These are phyloP conservation scores for Mortierella sp. DNA, from an alignment of 371 early-diverging fungal genomes.

Conservation along the genomic window DNA sequence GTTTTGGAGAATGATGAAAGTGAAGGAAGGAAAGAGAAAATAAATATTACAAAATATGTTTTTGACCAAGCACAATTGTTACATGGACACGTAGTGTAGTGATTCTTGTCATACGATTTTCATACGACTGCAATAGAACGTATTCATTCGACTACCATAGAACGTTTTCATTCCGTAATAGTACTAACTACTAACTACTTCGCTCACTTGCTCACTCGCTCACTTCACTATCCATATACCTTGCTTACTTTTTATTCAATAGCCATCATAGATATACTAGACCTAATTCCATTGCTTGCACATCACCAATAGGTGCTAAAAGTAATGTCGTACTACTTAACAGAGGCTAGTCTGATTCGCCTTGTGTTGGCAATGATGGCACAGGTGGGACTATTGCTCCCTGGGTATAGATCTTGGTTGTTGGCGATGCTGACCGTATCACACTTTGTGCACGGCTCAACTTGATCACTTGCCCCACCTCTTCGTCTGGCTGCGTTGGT, in stretches of 20 bases:
- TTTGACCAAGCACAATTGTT: not conserved
- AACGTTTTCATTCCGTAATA: too few relatives aligned
- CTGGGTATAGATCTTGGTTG: slow-evolving; percentile 51
- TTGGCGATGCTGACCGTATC: slow-evolving; percentile 38
- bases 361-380: slow-evolving; percentile 16
- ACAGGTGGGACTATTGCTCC: slow-evolving; percentile 35
- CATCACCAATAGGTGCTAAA: not conserved
- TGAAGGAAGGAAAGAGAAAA: not conserved
- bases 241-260: too few relatives aligned
- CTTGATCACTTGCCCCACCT: slow-evolving; percentile 44
- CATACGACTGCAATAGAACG: not conserved
- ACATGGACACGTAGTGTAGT: not conserved
- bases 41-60: not conserved
- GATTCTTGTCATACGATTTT: not conserved
- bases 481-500: slow-evolving; percentile 27
- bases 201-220: too few relatives aligned
- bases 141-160: too few relatives aligned
- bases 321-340: not conserved
- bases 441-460: slow-evolving; percentile 45
- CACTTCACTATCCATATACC: too few relatives aligned
- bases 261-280: not conserved
- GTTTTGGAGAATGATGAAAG: not conserved
- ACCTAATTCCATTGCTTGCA: not conserved
- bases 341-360: not conserved
- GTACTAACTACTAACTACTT: too few relatives aligned